Evolutionary conservation across 23 red algal genomes (phyloP), one percentile per base, ranked within the genome.

Genomic region (Agarophyton chilense): DNA sequence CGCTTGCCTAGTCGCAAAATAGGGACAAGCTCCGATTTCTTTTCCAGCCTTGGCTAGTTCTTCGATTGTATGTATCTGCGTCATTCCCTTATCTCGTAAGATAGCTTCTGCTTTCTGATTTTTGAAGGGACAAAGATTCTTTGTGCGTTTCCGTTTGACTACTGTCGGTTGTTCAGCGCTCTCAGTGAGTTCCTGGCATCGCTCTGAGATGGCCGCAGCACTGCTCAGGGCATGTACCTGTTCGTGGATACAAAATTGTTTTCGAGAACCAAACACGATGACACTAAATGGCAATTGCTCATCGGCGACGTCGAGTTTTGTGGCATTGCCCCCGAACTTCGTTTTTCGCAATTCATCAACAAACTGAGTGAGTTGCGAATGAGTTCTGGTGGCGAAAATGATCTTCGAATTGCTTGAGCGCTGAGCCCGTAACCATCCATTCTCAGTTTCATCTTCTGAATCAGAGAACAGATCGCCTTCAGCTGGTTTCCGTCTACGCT

Each of bases 361-460:
- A 68, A 99, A 99, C 42, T 99, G 97, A 10, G 86, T 50, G 34
- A 99, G 52, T 58, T 99, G 97, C 4, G 90, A 86, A 82, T 99
- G 97, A 45, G 97, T 99, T 33, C 97, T 57, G 17, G 90, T 90
- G 47, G 89, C 83, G 60, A 91, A 99, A 11, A 96, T 61, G 36
- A 99, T 90, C 45, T 93, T 90, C 18, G 73, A 26, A 21, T 13
- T 46, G 34, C 41, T 49, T 16, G 41, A 7, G 0, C 41, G 2
- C n/a, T 49, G 38, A 28, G 68, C 10, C 14, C 9, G 19, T 4
- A 47, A 14, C 68, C 38, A 29, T 49, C 39, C 21, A 33, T 0
- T 26, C 26, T 24, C 68, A 45, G 38, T 49, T 46, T 74, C 68
- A 38, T 74, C 68, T 26, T 74, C 68, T 4, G 68, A 74, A 13